Evolutionary conservation across 192 early-diverging fungal genomes (phyloP).

Genomic region (Obelidium mucronatum): DNA sequence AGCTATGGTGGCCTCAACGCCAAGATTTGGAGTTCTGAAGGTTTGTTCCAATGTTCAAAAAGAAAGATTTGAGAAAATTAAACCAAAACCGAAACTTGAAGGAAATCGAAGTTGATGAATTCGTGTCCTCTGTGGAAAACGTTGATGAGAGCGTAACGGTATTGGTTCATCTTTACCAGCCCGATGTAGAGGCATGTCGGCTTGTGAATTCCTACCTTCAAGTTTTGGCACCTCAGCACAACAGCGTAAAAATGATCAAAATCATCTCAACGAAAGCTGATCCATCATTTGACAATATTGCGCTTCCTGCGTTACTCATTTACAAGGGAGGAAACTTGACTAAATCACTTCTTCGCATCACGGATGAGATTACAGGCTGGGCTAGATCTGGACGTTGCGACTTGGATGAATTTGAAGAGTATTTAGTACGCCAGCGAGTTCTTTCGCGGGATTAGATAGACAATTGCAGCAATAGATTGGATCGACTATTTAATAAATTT

Average conservation of each 20-base stretch:
- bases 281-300: constrained; percentile 56
- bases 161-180: constrained; percentile 61
- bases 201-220: constrained; percentile 77
- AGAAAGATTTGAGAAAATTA: not conserved
- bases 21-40: constrained; percentile 40
- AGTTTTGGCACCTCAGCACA: constrained; percentile 75
- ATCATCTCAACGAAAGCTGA: constrained; percentile 74
- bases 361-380: constrained; percentile 56
- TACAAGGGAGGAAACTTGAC: constrained; percentile 53
- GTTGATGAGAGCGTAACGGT: constrained; percentile 45
- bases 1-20: constrained; percentile 1
- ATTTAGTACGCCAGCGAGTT: constrained; percentile 38
- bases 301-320: constrained; percentile 56
- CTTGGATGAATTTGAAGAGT: constrained; percentile 55
- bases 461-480: too few relatives aligned
- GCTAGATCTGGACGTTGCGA: constrained; percentile 44
- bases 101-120: constrained; percentile 52
- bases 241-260: constrained; percentile 85
- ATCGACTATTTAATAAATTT: too few relatives aligned
- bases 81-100: constrained; percentile 40
- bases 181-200: constrained; percentile 60
- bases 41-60: not conserved
- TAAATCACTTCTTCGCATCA: constrained; percentile 46
- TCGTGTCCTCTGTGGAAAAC: constrained; percentile 54
- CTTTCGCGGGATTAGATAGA: constrained; percentile 21